Percentiles rank a stretch among this genome's conserved stretches.
These are phyloP conservation scores for Rutstroemia sydowiana DNA, from an alignment of 2,329 filamentous ascomycete species.

Conservation along the genomic window DNA sequence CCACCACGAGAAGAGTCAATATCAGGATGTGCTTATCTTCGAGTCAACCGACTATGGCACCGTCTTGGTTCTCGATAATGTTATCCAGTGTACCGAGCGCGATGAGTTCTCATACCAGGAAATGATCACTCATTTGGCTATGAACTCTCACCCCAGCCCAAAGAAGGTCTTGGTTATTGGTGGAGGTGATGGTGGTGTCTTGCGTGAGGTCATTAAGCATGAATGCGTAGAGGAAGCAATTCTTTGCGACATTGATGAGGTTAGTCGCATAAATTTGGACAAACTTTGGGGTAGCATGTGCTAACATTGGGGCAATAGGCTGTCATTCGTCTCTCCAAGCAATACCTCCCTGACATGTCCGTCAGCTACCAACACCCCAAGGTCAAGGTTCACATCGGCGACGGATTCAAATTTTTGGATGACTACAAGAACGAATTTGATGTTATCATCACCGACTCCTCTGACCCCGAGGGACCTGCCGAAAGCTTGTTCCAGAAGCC, in stretches of 20 bases:
- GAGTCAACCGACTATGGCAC: slow-evolving; percentile 95
- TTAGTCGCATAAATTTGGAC: slow-evolving; percentile 29
- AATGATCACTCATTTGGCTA: slow-evolving; percentile 98
- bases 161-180: slow-evolving; percentile 98
- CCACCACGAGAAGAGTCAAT: slow-evolving; percentile 98
- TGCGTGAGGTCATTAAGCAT: slow-evolving; percentile 99
- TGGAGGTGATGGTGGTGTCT: slow-evolving; percentile 92
- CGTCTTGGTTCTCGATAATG: slow-evolving; percentile 95
- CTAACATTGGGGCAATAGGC: slow-evolving; percentile 44
- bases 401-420: slow-evolving; percentile 97
- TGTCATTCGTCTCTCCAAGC: slow-evolving; percentile 95
- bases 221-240: slow-evolving; percentile 91
- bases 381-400: slow-evolving; percentile 84
- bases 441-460: slow-evolving; percentile 98
- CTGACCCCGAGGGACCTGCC: slow-evolving; percentile 92
- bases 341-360: slow-evolving; percentile 92
- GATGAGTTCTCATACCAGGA: slow-evolving; percentile 99
- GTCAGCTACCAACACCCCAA: slow-evolving; percentile 91
- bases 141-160: slow-evolving; percentile 97
- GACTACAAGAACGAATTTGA: slow-evolving; percentile 97
- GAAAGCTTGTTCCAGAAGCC: slow-evolving; percentile 97
- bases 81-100: slow-evolving; percentile 97
- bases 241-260: slow-evolving; percentile 97
- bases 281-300: neutral
- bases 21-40: slow-evolving; percentile 98